Evolutionary conservation across 2,329 filamentous ascomycete species (phyloP), one percentile per base, ranked within the genome.

Genomic region (Hortaea sp.): DNA sequence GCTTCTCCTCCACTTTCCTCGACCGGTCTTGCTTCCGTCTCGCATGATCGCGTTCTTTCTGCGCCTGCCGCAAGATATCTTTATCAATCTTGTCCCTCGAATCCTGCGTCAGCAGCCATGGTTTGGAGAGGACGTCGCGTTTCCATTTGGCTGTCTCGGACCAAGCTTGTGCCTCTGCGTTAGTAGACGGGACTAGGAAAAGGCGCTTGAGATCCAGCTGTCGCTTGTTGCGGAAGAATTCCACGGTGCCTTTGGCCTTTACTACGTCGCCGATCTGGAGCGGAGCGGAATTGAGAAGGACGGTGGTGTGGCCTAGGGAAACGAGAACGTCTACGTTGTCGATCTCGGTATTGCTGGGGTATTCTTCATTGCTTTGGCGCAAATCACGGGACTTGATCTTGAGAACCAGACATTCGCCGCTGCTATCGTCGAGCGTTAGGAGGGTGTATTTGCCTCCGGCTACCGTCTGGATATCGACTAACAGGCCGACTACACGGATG

Each of bases 351-450:
- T 66, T 66, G 1, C 63, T 60, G 3, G 61, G 55, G 13, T 56
- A 57, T 20, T 60, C 53, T 10, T 60, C 56, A 9, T 59, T 32
- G 55, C 54, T 49, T 68, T 67, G 40, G 7, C 20, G 37, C 29
- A 39, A 38, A 10, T 47, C 28, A n/a, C 59, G 53, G 28, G 65
- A 61, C 37, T 73, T 68, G 13, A 76, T 70, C 56, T 71, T 73
- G 12, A 81, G 63, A 41, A 81, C 77, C 46, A 82, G 68, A 5
- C 68, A 77, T 0, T 66, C 67, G 32, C 78, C 79, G 58, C 76
- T 80, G 54, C 77, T 74, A 53, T 83, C 79, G 59, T 83, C 79
- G 7, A 83, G 53, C 1, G 71, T 75, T 34, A 82, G 64, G 39
- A 79, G 54, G 2, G 64, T 64, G 51, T 66, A 71, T 45, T 58